Evolutionary conservation across 2,329 filamentous ascomycete genomes (phyloP), one percentile per base, ranked within the genome.

Genomic region (Arthroderma sp.): DNA sequence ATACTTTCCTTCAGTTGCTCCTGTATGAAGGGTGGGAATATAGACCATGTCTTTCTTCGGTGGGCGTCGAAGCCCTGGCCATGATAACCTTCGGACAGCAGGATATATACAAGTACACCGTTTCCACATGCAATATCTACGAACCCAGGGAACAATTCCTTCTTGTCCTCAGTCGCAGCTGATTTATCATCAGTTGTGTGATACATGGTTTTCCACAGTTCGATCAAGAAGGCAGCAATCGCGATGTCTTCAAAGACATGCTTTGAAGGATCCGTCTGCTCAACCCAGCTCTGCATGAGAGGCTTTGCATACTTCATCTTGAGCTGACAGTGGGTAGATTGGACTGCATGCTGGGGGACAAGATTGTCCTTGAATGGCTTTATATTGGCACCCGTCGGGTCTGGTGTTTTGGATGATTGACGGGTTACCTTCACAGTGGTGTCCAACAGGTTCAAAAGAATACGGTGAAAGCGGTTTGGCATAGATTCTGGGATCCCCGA

Each of bases 91-190:
- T 96, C 88, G 47, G 74, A 67, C 9, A 79, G 72, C 4, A 98
- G 74, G 33, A 98, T 76, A 57, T 93, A 77, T 5, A 94, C 85
- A 1, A 98, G 74, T 3, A 98, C 70, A 1, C 91, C 91, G 57
- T 96, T 98, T 1, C 91, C 91, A 58, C 91, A 96, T 4, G 89
- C 91, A 38, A 98, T 86, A 57, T 98, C 91, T 15, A 95, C 84
- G 56, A 96, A 98, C 0, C 89, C 88, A 0, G 86, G 85, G 54
- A 94, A 95, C 0, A 52, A 49, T 0, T 50, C 37, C 38, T 59
- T 55, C 6, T 40, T 40, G 29, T 38, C 40, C n/a, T 33, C 34
- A 11, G 11, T 22, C 5, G 9, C 9, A 8, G 29, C 28, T 29
- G 38, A 11, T 5, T 7, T 32, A 22, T 7, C 9, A 6, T 11